Evolutionary conservation across 2,329 filamentous ascomycete species (phyloP).

Genomic region (Raffaelea arxii): DNA sequence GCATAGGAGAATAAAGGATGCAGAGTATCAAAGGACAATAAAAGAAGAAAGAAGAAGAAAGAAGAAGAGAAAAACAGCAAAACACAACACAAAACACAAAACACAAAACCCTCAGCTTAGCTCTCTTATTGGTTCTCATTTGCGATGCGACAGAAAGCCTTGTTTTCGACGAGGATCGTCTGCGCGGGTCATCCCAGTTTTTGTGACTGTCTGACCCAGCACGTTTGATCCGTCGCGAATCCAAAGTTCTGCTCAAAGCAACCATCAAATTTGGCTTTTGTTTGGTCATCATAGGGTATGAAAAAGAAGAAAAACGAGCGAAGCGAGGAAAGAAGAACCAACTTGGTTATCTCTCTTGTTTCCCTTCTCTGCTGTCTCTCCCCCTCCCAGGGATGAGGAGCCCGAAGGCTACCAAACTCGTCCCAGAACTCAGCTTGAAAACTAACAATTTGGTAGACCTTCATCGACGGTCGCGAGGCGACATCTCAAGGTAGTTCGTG

Average conservation of each 20-base stretch:
- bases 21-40: background rate
- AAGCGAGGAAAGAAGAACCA: background rate
- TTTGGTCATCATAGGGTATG: conserved; percentile 1
- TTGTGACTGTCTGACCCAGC: too few species aligned
- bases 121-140: conserved; percentile 30
- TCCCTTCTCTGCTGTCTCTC: too few species aligned
- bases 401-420: too few species aligned
- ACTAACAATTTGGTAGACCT: conserved; percentile 18
- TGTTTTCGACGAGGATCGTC: too few species aligned
- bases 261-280: background rate
- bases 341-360: background rate
- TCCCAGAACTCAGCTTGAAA: conserved; percentile 25
- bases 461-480: too few species aligned
- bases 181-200: too few species aligned
- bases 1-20: background rate
- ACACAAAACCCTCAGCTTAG: conserved; percentile 27
- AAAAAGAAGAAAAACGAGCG: background rate
- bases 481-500: too few species aligned
- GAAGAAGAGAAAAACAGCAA: background rate
- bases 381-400: too few species aligned
- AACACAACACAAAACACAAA: background rate
- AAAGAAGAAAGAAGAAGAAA: conserved; percentile 1
- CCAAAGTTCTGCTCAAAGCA: too few species aligned
- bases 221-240: too few species aligned
- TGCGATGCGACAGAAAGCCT: too few species aligned